Conservation (phyloP, 2,329 filamentous ascomycete species). For the Botryosphaeria agaves region DNA sequence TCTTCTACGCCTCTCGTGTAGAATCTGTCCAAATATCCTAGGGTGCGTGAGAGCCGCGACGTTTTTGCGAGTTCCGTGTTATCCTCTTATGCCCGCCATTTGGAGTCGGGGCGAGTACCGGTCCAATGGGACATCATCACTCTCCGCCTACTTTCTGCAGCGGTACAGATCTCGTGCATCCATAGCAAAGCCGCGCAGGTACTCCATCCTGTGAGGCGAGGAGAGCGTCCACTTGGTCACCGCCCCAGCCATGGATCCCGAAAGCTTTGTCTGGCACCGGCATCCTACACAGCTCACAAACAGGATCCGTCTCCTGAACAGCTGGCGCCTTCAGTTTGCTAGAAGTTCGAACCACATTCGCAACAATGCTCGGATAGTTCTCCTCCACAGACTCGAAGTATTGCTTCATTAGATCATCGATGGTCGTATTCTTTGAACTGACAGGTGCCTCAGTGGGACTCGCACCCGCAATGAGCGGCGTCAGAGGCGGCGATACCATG, state of each 20-base stretch:
- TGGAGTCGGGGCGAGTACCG: no score
- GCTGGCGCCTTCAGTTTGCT: slow-evolving; percentile 49
- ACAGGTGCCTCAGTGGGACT: slow-evolving; percentile 22
- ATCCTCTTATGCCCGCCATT: no score
- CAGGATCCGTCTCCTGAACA: slow-evolving; percentile 13
- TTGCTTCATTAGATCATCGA: slow-evolving; percentile 75
- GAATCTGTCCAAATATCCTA: no score
- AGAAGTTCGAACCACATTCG: slow-evolving; percentile 89
- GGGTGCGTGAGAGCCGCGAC: no score
- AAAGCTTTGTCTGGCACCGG: slow-evolving; percentile 46
- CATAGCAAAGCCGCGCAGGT: slow-evolving; percentile 44
- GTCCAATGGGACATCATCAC: no score
- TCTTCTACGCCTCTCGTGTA: no score
- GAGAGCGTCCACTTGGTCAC: slow-evolving; percentile 32
- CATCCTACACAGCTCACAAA: slow-evolving; percentile 54
- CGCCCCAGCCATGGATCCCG: slow-evolving; percentile 40
- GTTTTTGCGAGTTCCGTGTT: no score
- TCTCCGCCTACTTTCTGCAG: no score
- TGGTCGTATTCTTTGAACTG: slow-evolving; percentile 63
- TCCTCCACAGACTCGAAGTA: slow-evolving; percentile 80
- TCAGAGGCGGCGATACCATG: slow-evolving; percentile 34
- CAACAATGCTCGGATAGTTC: slow-evolving; percentile 78
- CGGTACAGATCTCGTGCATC: slow-evolving; percentile 45
- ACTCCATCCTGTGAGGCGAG: slow-evolving; percentile 8
- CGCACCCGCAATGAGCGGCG: slow-evolving; percentile 17